These are phyloP conservation scores for Lactarius vividus DNA, from an alignment of 768 basidiomycete species.

Conservation along the genomic window DNA sequence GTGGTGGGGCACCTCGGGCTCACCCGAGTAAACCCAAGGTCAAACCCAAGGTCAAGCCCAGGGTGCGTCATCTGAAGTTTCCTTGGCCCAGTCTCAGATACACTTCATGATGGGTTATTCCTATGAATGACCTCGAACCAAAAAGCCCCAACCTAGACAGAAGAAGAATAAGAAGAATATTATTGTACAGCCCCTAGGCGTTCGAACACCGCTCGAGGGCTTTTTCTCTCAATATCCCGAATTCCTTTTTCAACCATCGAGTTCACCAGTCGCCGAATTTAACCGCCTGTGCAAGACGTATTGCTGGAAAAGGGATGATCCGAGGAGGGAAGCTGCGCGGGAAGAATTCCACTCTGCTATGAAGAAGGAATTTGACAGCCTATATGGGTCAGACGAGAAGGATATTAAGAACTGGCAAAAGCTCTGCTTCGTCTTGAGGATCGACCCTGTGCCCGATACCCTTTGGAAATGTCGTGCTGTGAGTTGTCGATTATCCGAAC, in stretches of 20 bases:
- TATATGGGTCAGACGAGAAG: slow-evolving; percentile 28
- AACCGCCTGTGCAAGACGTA: slow-evolving; percentile 8
- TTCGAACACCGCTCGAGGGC: slow-evolving; percentile 3
- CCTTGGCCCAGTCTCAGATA: no score
- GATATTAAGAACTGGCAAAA: slow-evolving; percentile 24
- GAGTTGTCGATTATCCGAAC: neutral
- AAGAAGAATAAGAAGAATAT: neutral
- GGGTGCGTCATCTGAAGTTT: neutral
- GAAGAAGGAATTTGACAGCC: slow-evolving; percentile 24
- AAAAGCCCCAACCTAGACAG: neutral
- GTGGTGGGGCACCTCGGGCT: neutral
- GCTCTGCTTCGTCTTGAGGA: slow-evolving; percentile 25
- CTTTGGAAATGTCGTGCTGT: slow-evolving; percentile 11
- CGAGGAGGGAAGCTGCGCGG: neutral
- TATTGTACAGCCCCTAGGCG: neutral
- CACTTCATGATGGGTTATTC: no score
- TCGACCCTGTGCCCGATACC: slow-evolving; percentile 21
- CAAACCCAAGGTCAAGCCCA: neutral
- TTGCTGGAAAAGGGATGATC: neutral
- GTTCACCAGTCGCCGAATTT: slow-evolving; percentile 19
- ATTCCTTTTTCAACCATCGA: slow-evolving; percentile 12
- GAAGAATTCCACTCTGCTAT: slow-evolving; percentile 8
- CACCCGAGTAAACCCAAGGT: neutral
- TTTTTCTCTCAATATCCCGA: slow-evolving; percentile 28
- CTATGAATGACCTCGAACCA: neutral